A percentile compares a stretch with the other conserved stretches of the same genome.
Conservation (phyloP, 106 monocot genomes). For the Gastrodia elata region DNA sequence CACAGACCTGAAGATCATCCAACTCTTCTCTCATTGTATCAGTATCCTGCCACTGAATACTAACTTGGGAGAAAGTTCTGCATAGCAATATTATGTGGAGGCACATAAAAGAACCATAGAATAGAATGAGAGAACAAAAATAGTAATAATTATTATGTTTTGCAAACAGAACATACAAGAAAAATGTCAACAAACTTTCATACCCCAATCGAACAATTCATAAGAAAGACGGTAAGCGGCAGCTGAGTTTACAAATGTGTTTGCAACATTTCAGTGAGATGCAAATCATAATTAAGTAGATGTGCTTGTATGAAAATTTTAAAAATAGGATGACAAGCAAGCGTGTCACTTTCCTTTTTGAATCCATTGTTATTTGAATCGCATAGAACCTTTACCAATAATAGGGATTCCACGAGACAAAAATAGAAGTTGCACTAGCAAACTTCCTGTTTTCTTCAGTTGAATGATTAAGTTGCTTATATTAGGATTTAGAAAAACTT, state of each 20-base stretch:
- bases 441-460: too few relatives aligned
- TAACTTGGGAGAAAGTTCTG: conserved; percentile 99
- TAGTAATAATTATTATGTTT: background rate
- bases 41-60: conserved; percentile 91
- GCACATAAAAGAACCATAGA: background rate
- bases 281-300: background rate
- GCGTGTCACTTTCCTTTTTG: too few relatives aligned
- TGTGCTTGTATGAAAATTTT: background rate
- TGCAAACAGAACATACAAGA: background rate
- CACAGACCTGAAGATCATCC: conserved; percentile 85
- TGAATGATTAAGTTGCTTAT: too few relatives aligned
- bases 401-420: too few relatives aligned
- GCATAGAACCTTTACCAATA: too few relatives aligned
- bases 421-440: too few relatives aligned
- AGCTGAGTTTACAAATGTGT: background rate
- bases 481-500: too few relatives aligned
- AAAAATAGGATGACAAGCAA: background rate
- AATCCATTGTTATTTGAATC: too few relatives aligned
- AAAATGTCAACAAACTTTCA: background rate
- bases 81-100: background rate
- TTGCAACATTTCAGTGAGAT: background rate
- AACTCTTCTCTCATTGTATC: conserved; percentile 97
- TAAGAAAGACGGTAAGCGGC: background rate
- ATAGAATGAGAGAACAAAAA: background rate
- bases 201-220: background rate